Base-by-base conservation (phyloP, 768 basidiomycete genomes). In the Russula lepida region DNA sequence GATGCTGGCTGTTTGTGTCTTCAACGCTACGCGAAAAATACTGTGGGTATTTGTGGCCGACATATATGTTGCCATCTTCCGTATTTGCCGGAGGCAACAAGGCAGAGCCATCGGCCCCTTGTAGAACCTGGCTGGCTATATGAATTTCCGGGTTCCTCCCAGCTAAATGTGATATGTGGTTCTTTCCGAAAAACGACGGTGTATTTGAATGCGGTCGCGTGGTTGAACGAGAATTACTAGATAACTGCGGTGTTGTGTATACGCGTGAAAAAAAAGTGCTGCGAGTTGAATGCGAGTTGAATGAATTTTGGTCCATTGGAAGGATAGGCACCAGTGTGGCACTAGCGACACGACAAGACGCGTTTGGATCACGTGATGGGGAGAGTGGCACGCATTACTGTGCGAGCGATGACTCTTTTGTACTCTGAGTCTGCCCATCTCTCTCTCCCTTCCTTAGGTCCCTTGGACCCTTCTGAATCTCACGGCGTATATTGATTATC, bases 101-200 rank as follows among this genome's bases (percentile, higher is more conserved):
- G 30, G 55, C 28, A 47, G 51, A 47, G 21, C 39, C 19, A 41
- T 47, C 57, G 7, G 30, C 47, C 49, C 32, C 25, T 7, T 54
- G 52, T n/a, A 6, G 19, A 51, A 11, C 39, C 28, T 35, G 11
- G n/a, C 44, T 43, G 17, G 56, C 21, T 2, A 46, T 21, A 39
- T 58, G 51, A 23, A 15, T 17, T 8, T 49, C 62, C 54, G 56
- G 21, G n/a, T n/a, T 49, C 53, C 61, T 53, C 44, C 39, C 44
- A 7, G n/a, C 39, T 19, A 46, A 49, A 39, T 53, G 52, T 8
- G 46, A 25, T 25, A 33, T 54, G 25, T 58, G 56, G 17, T 28
- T 54, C 62, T 49, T 58, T 44, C 52, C 57, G 39, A 58, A 63
- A 52, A 63, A 63, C 7, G 57, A 63, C 7, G 62, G 57, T 19